These are phyloP conservation scores for Aleurites moluccanus DNA, from an alignment of 441 rosid genomes.

Conservation along the genomic window DNA sequence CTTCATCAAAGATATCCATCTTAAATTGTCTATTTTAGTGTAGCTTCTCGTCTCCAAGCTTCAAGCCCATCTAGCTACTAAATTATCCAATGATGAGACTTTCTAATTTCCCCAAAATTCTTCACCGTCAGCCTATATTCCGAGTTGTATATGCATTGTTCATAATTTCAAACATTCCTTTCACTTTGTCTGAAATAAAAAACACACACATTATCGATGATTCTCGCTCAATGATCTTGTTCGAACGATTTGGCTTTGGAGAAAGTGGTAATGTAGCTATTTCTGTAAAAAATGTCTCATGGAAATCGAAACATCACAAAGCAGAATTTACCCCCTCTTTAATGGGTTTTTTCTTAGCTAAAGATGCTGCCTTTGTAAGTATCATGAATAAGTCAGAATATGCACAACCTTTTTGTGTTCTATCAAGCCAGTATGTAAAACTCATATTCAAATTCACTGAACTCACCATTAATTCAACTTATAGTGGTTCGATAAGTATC, in stretches of 20 bases:
- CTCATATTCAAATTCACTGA: conserved; percentile 37
- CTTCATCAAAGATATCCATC: neutral
- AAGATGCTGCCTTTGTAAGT: conserved; percentile 27
- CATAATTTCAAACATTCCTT: conserved; percentile 33
- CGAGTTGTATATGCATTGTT: conserved; percentile 19
- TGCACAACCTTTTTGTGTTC: conserved; percentile 30
- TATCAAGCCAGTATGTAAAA: conserved; percentile 37
- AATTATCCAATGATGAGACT: conserved; percentile 13
- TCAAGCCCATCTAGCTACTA: no score
- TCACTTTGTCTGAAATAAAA: conserved; percentile 42
- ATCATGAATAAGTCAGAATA: conserved; percentile 35
- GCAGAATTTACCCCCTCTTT: conserved; percentile 33
- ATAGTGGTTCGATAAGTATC: conserved; percentile 27
- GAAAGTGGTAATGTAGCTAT: conserved; percentile 36
- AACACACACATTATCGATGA: conserved; percentile 38
- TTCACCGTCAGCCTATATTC: neutral
- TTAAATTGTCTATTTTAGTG: neutral
- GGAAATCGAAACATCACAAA: conserved; percentile 28
- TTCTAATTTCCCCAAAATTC: neutral
- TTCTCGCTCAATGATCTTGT: conserved; percentile 42
- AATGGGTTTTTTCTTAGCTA: conserved; percentile 49
- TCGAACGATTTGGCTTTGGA: conserved; percentile 51
- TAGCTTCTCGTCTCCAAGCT: no score
- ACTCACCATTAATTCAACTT: conserved; percentile 29
- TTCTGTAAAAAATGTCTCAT: conserved; percentile 33